Base-by-base conservation (phyloP, 371 early-diverging fungal genomes). In the Lichtheimia ornata region DNA sequence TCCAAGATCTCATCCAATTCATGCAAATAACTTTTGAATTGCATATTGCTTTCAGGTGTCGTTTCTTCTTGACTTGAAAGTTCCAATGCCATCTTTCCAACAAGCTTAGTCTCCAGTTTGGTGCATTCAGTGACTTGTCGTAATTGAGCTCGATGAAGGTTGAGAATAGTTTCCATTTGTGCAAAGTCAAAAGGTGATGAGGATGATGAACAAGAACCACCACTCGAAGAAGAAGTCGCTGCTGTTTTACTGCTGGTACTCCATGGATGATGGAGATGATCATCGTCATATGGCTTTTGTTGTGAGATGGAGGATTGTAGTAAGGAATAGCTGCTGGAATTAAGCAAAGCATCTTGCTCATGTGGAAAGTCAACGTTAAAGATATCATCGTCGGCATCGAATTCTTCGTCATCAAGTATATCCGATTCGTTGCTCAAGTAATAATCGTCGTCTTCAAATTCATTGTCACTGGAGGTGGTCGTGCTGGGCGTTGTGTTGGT, bases 51-150 rank as follows among this genome's bases (percentile, higher is more conserved):
- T 3, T 58, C 56, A 14, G 63, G 67, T 6, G 65, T 63, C 17
- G 64, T 58, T 53, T 50, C 69, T 69, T 68, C 74, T 63, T 67
- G 64, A 52, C 63, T 61, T 9, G 72, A 65, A 25, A 80, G 45
- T 35, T 75, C 72, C 22, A 83, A 62, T 17, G 92, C 85, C 56
- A 93, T 84, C 40, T 89, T 84, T 43, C 89, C 89, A 11, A 96
- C 75, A 41, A 95, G 76, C 67, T 88, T 88, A 53, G 89, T 91
- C 73, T 97, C 96, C 47, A 81, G 74, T 63, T 91, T 92, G 22
- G 86, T 84, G 47, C 87, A 79, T 59, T 95, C 96, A 13, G 88
- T 87, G 4, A 88, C 85, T 43, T 92, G 86, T 5, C 91, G 85
- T 50, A 96, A 80, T 70, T 94, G 90, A 20, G 86, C 83, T 4